A percentile compares a stretch with the other conserved stretches of the same genome.
These are phyloP conservation scores for Exserohilum turcica DNA, from an alignment of 2,329 filamentous ascomycete species.

Conservation along the genomic window DNA sequence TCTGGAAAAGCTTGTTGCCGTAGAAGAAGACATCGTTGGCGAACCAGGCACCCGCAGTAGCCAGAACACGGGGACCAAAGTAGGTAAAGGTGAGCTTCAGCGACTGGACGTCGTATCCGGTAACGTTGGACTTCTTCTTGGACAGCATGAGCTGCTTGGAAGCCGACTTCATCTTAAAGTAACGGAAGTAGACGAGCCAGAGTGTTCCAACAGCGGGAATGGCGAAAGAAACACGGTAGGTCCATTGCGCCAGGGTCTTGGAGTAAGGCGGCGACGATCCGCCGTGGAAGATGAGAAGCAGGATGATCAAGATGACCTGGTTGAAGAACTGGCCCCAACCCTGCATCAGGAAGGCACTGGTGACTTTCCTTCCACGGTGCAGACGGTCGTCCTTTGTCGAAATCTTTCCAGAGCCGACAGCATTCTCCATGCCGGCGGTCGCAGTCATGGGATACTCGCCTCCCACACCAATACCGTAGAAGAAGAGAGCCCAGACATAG, in stretches of 20 bases:
- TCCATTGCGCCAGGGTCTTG: constrained; percentile 78
- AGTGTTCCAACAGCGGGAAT: constrained; percentile 88
- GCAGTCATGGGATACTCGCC: constrained; percentile 97
- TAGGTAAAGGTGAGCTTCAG: constrained; percentile 77
- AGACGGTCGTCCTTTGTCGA: constrained; percentile 92
- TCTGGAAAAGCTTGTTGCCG: constrained; percentile 97
- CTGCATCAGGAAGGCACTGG: constrained; percentile 96
- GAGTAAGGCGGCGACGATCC: constrained; percentile 77
- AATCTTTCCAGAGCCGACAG: constrained; percentile 80
- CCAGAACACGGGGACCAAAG: constrained; percentile 84
- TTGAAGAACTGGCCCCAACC: constrained; percentile 97
- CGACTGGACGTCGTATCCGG: constrained; percentile 88
- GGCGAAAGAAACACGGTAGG: constrained; percentile 90
- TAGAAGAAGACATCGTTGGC: constrained; percentile 99
- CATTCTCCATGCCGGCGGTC: constrained; percentile 91
- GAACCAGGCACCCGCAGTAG: constrained; percentile 89
- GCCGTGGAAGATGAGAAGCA: constrained; percentile 87
- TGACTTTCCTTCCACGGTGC: constrained; percentile 94
- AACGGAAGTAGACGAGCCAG: constrained; percentile 95
- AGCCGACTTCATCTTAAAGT: constrained; percentile 89
- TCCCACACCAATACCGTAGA: constrained; percentile 76
- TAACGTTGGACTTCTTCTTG: constrained; percentile 86
- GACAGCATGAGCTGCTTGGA: constrained; percentile 79
- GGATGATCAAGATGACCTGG: constrained; percentile 84
- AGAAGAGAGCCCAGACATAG: constrained; percentile 93